Percentiles rank a stretch among this genome's conserved stretches.
Conservation (phyloP, 768 basidiomycete genomes). For the Harrya chromipes region DNA sequence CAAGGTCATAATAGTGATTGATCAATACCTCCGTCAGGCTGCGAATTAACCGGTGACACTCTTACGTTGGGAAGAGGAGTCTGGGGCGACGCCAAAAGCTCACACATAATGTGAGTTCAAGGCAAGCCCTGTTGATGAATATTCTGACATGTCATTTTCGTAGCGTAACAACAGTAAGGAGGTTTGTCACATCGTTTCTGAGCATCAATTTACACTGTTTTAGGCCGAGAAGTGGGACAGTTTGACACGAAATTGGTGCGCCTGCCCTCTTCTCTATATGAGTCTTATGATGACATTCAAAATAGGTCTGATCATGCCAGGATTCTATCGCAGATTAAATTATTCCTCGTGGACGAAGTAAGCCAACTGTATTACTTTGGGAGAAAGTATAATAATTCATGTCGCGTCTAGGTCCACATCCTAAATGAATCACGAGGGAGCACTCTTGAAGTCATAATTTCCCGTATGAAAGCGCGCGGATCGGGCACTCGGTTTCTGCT, state of each 20-base stretch:
- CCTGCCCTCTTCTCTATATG: neutral
- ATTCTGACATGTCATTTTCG: conserved; percentile 1
- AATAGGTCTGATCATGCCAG: conserved; percentile 59
- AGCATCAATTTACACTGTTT: neutral
- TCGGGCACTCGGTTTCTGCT: conserved; percentile 76
- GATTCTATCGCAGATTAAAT: conserved; percentile 64
- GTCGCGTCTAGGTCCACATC: conserved; percentile 70
- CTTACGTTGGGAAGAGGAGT: conserved; percentile 58
- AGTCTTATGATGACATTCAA: conserved; percentile 4
- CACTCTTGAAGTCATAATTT: conserved; percentile 91
- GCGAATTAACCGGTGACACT: conserved; percentile 92
- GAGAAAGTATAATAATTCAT: neutral
- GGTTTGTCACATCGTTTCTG: neutral
- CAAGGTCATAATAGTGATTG: neutral
- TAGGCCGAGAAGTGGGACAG: conserved; percentile 98
- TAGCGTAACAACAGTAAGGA: conserved; percentile 74
- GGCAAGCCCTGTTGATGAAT: neutral
- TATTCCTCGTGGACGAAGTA: conserved; percentile 93
- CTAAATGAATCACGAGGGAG: conserved; percentile 89
- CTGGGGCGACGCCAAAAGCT: conserved; percentile 71
- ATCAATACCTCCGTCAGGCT: conserved; percentile 45
- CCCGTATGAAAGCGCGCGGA: conserved; percentile 83
- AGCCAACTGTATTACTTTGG: conserved; percentile 2
- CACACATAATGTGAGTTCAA: conserved; percentile 71
- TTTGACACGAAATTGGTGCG: conserved; percentile 86